Base-by-base conservation (phyloP, 164 flowering plant genomes). In the Magnolia officinalis region DNA sequence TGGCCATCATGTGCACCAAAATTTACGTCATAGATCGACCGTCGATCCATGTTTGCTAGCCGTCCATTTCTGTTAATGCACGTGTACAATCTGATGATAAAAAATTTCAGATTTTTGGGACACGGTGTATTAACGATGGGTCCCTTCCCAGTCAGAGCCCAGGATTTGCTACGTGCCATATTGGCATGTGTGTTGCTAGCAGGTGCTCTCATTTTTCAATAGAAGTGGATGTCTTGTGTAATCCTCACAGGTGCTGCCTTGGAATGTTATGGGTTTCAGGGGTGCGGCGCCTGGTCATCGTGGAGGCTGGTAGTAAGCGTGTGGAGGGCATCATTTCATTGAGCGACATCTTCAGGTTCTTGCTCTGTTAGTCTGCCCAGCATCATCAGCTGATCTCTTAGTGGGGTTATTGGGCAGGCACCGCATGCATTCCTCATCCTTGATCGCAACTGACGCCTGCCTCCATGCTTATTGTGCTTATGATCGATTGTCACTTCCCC, bases 261-360 rank as follows among this genome's bases (percentile, higher is more conserved):
- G 16, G 5, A 13, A 65, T 65, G 58, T 63, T 51, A 70, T 72
- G 52, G 65, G 58, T 81, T 80, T 81, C 87, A 95, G 98, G 97
- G 71, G 92, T 95, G 37, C 87, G 98, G 70, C 88, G 94, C 63
- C 84, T 95, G 72, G 83, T 95, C 26, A 79, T 95, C 58, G 98
- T 95, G 76, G 98, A 95, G 79, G 98, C 98, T 75, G 98, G 98
- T 50, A 95, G 93, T 85, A 93, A 91, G 84, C 94, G 95, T 2
- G 97, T 93, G 8, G 95, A 95, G 85, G 98, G 98, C 72, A 88
- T 95, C 65, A 78, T 95, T 72, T 85, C 98, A 23, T 75, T 93
- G 71, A 83, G 87, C 49, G 98, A 95, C 76, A 80, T 95, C 52
- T 88, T 95, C 82, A 88, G 80, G 85, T 89, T 95, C 82, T 84